These are phyloP conservation scores for Pittosporum tobira DNA, from an alignment of 129 eudicot genomes.

Conservation along the genomic window DNA sequence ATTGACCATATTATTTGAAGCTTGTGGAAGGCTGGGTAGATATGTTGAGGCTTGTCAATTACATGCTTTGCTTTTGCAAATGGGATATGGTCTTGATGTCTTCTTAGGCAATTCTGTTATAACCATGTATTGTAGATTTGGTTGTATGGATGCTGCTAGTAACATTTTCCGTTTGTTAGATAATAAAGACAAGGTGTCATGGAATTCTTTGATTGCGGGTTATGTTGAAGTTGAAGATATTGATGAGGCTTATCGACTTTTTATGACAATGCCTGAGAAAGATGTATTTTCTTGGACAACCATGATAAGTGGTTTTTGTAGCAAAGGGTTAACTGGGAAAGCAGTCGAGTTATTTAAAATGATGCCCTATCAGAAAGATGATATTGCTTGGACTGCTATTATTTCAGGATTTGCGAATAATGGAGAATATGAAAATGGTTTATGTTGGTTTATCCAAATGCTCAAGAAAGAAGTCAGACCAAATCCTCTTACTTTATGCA, in stretches of 20 bases:
- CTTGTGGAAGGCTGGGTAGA: conserved; percentile 52
- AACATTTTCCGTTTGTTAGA: conserved; percentile 38
- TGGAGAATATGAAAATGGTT: conserved; percentile 42
- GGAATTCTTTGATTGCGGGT: conserved; percentile 61
- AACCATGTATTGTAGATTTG: conserved; percentile 62
- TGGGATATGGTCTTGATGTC: conserved; percentile 53
- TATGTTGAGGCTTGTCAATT: conserved; percentile 50
- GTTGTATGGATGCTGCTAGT: conserved; percentile 39
- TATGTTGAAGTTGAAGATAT: conserved; percentile 45
- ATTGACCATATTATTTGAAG: conserved; percentile 46
- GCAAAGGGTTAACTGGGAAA: conserved; percentile 36
- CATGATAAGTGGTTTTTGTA: conserved; percentile 59
- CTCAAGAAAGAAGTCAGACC: conserved; percentile 41
- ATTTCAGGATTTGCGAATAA: conserved; percentile 63
- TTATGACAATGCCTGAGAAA: conserved; percentile 31
- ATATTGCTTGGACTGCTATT: conserved; percentile 71
- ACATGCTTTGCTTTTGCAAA: conserved; percentile 41
- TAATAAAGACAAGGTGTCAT: conserved; percentile 47
- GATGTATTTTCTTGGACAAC: conserved; percentile 72
- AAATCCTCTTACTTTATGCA: conserved; percentile 55
- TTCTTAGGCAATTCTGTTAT: conserved; percentile 58
- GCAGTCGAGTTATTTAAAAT: conserved; percentile 41
- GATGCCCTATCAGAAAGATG: conserved; percentile 66
- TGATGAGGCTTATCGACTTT: conserved; percentile 44
- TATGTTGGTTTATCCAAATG: conserved; percentile 54